phyloP scores from a whole-genome alignment of 2,329 filamentous ascomycete species.

The Sclerotinia glacialis region DNA sequence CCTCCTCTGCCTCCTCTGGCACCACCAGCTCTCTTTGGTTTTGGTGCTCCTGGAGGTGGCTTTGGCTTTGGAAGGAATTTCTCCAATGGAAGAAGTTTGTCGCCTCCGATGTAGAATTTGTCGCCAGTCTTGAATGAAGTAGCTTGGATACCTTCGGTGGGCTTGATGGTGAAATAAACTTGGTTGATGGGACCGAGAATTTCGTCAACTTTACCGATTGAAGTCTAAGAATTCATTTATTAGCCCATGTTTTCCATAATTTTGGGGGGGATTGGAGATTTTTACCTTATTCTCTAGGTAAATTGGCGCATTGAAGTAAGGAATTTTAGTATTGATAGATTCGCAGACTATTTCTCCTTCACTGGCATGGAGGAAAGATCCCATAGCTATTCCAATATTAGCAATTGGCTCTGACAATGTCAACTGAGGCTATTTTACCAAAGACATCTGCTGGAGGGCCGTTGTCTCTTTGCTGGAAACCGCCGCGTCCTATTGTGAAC shows the following conservation, averaged over 20 bases:
- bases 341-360: constrained; percentile 98
- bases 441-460: constrained; percentile 61
- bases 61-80: constrained; percentile 97
- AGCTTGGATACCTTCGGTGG: constrained; percentile 92
- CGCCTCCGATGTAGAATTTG: constrained; percentile 92
- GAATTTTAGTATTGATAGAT: constrained; percentile 91
- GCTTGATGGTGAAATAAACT: constrained; percentile 98
- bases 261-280: not conserved
- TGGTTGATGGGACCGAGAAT: constrained; percentile 96
- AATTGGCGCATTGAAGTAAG: constrained; percentile 98
- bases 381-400: constrained; percentile 66
- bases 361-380: constrained; percentile 87
- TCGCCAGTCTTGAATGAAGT: constrained; percentile 93
- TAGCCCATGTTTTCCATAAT: not conserved
- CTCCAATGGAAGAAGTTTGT: constrained; percentile 93
- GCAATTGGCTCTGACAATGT: constrained; percentile 19
- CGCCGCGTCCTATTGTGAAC: constrained; percentile 53
- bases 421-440: constrained; percentile 43
- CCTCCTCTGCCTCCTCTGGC: constrained; percentile 49
- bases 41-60: constrained; percentile 61
- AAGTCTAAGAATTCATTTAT: constrained; percentile 51
- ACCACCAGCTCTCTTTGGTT: constrained; percentile 68
- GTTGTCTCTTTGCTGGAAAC: constrained; percentile 58
- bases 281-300: constrained; percentile 95
- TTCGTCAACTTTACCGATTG: constrained; percentile 96